phyloP scores from a whole-genome alignment of 2,329 filamentous ascomycete genomes.

The Hymenoscyphus scutula region DNA sequence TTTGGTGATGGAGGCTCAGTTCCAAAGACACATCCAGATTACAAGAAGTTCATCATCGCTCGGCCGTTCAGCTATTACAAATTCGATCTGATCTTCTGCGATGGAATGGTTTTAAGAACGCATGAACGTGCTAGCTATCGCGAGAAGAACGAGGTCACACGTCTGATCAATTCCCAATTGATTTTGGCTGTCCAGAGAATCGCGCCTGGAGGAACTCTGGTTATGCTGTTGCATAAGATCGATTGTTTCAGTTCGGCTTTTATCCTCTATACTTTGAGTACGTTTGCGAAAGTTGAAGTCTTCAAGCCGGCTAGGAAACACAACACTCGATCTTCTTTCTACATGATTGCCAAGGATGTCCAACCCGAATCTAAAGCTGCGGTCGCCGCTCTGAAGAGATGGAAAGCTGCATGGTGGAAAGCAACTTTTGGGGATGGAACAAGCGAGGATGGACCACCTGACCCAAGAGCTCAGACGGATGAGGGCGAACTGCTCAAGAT shows the following conservation, averaged over 20 bases:
- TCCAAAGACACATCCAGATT: constrained; percentile 20
- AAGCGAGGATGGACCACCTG: constrained; percentile 12
- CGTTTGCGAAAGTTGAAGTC: constrained; percentile 25
- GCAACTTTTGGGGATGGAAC: constrained; percentile 25
- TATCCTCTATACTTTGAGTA: constrained; percentile 26
- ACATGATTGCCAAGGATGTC: constrained; percentile 30
- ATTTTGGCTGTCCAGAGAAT: constrained; percentile 29
- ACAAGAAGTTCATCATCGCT: constrained; percentile 16
- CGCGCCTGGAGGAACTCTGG: constrained; percentile 21
- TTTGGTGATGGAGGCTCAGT: constrained; percentile 18
- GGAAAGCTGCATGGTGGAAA: constrained; percentile 27
- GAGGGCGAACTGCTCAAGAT: constrained; percentile 18
- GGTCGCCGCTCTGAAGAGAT: constrained; percentile 18
- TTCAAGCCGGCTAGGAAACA: constrained; percentile 31
- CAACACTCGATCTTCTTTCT: constrained; percentile 27
- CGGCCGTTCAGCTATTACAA: constrained; percentile 25
- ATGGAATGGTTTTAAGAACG: constrained; percentile 29
- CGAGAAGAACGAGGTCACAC: constrained; percentile 19
- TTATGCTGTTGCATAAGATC: constrained; percentile 31
- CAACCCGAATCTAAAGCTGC: constrained; percentile 17
- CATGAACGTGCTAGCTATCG: constrained; percentile 26
- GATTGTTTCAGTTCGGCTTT: constrained; percentile 23
- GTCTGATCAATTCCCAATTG: constrained; percentile 25
- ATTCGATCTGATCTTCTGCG: constrained; percentile 32
- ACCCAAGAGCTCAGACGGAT: constrained; percentile 4